Evolutionary conservation across 106 monocot species (phyloP).

Genomic region (Dioscorea alata): DNA sequence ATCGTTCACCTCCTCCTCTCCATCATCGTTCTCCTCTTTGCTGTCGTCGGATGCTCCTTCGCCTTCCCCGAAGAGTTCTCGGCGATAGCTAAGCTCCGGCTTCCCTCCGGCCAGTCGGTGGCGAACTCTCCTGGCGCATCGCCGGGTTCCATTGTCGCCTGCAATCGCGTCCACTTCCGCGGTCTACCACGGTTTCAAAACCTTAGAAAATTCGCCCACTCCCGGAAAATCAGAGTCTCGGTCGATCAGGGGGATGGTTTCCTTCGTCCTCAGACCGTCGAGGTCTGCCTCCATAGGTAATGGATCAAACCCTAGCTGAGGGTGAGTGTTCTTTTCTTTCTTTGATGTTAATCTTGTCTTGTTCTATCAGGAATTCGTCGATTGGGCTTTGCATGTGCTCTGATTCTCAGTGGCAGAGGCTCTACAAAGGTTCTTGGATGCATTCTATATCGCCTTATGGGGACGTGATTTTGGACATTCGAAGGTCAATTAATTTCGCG

Average conservation of each 20-base stretch:
- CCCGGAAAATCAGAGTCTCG: constrained; percentile 46
- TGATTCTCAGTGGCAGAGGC: constrained; percentile 53
- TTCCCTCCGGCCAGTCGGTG: constrained; percentile 38
- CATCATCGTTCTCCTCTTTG: neutral
- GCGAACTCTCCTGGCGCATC: constrained; percentile 50
- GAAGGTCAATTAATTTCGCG: constrained; percentile 41
- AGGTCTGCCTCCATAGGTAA: constrained; percentile 85
- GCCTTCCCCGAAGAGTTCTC: constrained; percentile 2
- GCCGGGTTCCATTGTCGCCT: constrained; percentile 29
- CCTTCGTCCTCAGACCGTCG: constrained; percentile 46
- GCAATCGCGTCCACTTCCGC: constrained; percentile 54
- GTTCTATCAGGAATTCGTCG: constrained; percentile 50
- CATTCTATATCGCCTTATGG: constrained; percentile 55
- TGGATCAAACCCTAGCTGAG: neutral
- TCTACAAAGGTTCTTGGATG: constrained; percentile 53
- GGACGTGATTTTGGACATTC: constrained; percentile 53
- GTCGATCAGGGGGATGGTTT: constrained; percentile 26
- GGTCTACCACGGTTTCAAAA: constrained; percentile 52
- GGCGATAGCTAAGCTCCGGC: constrained; percentile 13
- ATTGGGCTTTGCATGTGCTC: constrained; percentile 67
- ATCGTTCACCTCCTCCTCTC: neutral
- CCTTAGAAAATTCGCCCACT: constrained; percentile 43
- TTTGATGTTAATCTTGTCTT: constrained; percentile 2
- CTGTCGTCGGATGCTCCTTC: neutral
- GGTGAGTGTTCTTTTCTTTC: neutral